Percentiles rank a stretch among this genome's conserved stretches.
Evolutionary conservation across 768 basidiomycete genomes (phyloP).

Genomic region (Suillus lakei): DNA sequence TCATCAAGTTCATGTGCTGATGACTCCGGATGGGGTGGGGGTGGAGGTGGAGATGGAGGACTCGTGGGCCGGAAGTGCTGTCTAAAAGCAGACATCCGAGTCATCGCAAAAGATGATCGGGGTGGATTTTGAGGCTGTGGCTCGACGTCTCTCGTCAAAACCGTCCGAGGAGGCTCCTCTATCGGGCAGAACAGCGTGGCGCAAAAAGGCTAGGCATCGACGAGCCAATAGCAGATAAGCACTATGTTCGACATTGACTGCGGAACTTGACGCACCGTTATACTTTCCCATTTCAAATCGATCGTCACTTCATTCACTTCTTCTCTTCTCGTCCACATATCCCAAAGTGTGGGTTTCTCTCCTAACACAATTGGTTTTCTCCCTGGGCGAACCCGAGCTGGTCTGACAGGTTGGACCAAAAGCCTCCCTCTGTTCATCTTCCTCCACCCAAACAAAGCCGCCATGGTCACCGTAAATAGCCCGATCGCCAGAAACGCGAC

Average conservation of each 20-base stretch:
- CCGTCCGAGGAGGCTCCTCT: not conserved
- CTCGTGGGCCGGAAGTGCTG: not conserved
- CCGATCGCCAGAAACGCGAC: constrained; percentile 65
- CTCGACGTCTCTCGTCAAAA: not conserved
- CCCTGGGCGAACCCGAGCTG: not conserved
- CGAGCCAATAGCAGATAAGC: constrained; percentile 14
- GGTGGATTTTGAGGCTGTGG: not conserved
- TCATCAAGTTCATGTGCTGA: not conserved
- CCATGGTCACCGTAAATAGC: constrained; percentile 53
- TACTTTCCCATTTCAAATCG: constrained; percentile 41
- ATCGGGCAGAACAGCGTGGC: constrained; percentile 15
- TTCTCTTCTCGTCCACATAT: constrained; percentile 37
- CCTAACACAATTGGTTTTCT: constrained; percentile 14
- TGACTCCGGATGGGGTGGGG: constrained; percentile 3
- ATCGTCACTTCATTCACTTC: constrained; percentile 9
- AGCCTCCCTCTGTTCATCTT: constrained; percentile 27
- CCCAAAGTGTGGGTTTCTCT: constrained; percentile 51
- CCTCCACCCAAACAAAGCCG: constrained; percentile 53
- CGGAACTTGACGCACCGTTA: constrained; percentile 41
- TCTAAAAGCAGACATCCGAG: not conserved
- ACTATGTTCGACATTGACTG: not conserved
- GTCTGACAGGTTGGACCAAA: constrained; percentile 12
- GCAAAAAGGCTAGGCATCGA: constrained; percentile 28
- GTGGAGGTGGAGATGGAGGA: not conserved
- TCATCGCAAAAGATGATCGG: not conserved